Conservation (phyloP, 2,329 filamentous ascomycete genomes). For the Fusarium sp. region DNA sequence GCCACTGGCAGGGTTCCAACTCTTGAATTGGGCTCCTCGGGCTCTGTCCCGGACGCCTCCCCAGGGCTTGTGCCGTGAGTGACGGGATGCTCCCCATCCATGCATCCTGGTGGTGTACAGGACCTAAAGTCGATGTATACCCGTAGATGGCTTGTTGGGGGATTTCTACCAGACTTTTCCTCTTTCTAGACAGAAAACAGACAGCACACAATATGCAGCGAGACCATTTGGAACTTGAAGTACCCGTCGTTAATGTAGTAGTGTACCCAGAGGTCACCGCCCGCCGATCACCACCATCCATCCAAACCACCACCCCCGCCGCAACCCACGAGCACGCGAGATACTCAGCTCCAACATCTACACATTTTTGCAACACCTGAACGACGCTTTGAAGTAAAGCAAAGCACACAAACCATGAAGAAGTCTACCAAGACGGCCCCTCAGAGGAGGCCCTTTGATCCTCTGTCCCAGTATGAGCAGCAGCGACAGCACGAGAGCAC, state of each 20-base stretch:
- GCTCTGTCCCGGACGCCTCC: constrained; percentile 26
- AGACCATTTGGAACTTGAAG: constrained; percentile 9
- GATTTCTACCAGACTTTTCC: constrained; percentile 15
- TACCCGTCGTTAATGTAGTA: constrained; percentile 29
- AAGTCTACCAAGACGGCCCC: constrained; percentile 33
- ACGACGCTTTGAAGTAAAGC: constrained; percentile 1
- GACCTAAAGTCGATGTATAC: constrained; percentile 20
- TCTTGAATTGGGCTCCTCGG: constrained; percentile 43
- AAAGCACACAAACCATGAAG: constrained; percentile 18
- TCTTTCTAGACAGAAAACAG: not conserved
- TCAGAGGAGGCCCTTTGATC: constrained; percentile 31
- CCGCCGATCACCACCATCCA: constrained; percentile 26
- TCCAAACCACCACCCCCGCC: constrained; percentile 12
- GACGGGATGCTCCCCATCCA: not conserved
- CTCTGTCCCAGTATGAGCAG: constrained; percentile 36
- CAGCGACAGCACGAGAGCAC: constrained; percentile 36
- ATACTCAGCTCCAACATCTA: constrained; percentile 2
- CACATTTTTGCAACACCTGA: not conserved
- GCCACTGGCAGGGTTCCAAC: constrained; percentile 34
- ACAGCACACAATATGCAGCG: constrained; percentile 19
- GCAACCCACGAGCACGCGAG: constrained; percentile 25
- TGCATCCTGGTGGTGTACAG: not conserved
- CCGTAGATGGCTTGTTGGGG: constrained; percentile 20
- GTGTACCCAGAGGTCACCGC: constrained; percentile 27
- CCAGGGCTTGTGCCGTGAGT: not conserved